Conservation (phyloP, 345 rosid genomes). For the Syzygium jambos region DNA sequence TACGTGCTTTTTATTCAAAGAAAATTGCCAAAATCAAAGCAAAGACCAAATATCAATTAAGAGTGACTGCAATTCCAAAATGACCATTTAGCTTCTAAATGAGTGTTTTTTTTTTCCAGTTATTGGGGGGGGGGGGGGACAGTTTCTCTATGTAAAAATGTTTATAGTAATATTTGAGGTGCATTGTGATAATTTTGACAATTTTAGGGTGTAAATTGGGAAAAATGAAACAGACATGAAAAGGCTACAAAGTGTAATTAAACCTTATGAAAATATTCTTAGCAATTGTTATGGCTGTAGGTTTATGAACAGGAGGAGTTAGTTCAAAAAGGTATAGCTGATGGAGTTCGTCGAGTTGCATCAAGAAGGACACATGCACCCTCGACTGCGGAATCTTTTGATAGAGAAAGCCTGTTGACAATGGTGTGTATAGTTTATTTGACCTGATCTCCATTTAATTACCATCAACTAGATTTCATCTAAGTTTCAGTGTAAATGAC, state of each 20-base stretch:
- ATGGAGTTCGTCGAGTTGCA: conserved; percentile 2
- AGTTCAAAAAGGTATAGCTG: conserved; percentile 3
- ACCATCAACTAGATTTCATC: background rate
- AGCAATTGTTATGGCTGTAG: background rate
- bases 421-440: conserved; percentile 8
- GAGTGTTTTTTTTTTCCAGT: background rate
- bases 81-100: background rate
- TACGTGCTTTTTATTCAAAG: background rate
- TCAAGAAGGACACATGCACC: background rate
- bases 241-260: background rate
- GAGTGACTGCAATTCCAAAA: background rate
- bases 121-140: no score
- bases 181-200: background rate
- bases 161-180: background rate
- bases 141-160: background rate
- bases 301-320: conserved; percentile 1
- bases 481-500: background rate
- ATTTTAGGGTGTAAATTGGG: background rate
- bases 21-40: background rate
- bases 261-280: background rate
- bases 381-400: conserved; percentile 7
- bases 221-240: background rate
- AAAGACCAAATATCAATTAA: background rate
- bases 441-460: background rate
- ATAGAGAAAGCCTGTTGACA: conserved; percentile 6